Base-by-base conservation (phyloP, 768 basidiomycete genomes). In the Coprinopsis strossmayeri region DNA sequence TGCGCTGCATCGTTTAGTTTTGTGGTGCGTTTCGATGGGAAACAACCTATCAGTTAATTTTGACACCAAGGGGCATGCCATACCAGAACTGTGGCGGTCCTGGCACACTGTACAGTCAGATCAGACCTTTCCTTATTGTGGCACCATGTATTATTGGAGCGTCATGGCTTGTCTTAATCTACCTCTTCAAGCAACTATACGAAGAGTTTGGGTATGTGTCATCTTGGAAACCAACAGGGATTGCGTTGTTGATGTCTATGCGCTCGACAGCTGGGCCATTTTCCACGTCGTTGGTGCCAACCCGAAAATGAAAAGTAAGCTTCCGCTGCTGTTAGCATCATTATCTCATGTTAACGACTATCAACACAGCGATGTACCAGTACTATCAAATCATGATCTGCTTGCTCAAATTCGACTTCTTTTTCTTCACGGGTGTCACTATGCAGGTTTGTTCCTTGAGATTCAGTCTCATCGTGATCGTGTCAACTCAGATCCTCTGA, bases 231-330 rank as follows among this genome's bases (percentile, higher is more conserved):
- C 20, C 32, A 21, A 4, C 49, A 17, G 12, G 11, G 3, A n/a
- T 52, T 60, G 17, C 48, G 51, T 26, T 17, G 5, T 10, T 38
- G 9, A 5, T 11, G 35, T 18, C 17, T 18, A 11, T 38, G 9
- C 35, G 45, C 13, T 18, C 15, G 35, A 21, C 12, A 91, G 89
- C 37, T 92, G 90, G 91, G 88, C 87, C 34, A 87, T 92, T 59
- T 92, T 92, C 71, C 90, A 91, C 59, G 81, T 87, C 28, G 88
- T 91, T 18, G 89, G 88, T 26, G 90, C 90, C 28, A 87, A 90
- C 56, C 85, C 86, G 9, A 84, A 74, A 56, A 82, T 87, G 78
- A 91, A 91, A 67, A 77, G 90, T 89, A 53, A 49, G 80, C 53
- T 44, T 27, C 2, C 2, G 21, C 13, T 17, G 23, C 28, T 37